These are phyloP conservation scores for Colletotrichum abscissum DNA, from an alignment of 2,329 filamentous ascomycete genomes.

Conservation along the genomic window DNA sequence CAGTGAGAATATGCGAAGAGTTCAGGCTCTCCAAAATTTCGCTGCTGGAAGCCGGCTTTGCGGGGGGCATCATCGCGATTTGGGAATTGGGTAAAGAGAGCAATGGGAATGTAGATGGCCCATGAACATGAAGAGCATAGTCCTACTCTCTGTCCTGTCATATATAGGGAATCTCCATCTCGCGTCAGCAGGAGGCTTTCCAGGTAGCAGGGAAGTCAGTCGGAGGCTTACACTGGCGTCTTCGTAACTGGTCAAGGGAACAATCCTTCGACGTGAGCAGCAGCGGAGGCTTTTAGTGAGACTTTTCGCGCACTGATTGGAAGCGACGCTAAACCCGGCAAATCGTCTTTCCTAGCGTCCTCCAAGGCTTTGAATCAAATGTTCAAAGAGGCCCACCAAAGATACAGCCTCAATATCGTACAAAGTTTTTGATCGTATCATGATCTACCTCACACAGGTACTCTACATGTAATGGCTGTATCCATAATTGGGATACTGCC, in stretches of 20 bases:
- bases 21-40: background rate
- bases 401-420: background rate
- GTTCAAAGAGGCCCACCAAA: background rate
- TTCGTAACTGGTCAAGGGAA: too few species aligned
- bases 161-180: background rate
- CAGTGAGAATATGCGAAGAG: too few species aligned
- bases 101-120: background rate
- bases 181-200: background rate
- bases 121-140: background rate
- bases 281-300: background rate
- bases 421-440: background rate
- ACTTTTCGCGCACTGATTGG: too few species aligned
- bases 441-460: background rate
- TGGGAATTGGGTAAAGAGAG: background rate
- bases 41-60: background rate
- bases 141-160: background rate
- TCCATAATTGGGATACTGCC: constrained; percentile 29
- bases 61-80: background rate
- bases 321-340: too few species aligned
- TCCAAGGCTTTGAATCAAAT: too few species aligned
- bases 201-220: background rate
- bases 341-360: too few species aligned
- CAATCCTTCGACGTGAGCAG: background rate
- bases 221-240: background rate
- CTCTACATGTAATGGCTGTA: constrained; percentile 14